Conservation (phyloP, 1,284 basidiomycete species). For the Ganoderma multipileum region DNA sequence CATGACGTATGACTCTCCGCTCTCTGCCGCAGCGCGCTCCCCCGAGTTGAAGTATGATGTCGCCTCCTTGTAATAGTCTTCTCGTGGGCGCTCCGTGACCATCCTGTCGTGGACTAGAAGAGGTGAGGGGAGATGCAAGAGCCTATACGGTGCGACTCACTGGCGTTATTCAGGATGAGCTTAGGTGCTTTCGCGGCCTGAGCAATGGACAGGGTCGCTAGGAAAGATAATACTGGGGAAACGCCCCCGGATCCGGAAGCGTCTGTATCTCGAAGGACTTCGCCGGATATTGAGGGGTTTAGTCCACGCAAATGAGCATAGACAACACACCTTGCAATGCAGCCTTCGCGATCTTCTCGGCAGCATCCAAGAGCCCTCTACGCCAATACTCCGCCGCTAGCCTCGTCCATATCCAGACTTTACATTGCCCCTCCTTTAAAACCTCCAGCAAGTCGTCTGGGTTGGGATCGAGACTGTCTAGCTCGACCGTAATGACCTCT, state of each 20-base stretch:
- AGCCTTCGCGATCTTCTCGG: constrained; percentile 69
- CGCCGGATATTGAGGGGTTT: not conserved
- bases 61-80: constrained; percentile 73
- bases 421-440: constrained; percentile 72
- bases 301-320: not conserved
- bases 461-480: constrained; percentile 78
- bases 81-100: constrained; percentile 66
- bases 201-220: constrained; percentile 85
- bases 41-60: constrained; percentile 74
- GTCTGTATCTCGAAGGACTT: constrained; percentile 64
- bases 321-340: constrained; percentile 65
- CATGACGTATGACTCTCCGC: constrained; percentile 52
- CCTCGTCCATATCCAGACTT: constrained; percentile 76
- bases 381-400: constrained; percentile 83
- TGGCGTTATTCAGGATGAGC: constrained; percentile 71
- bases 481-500: constrained; percentile 81
- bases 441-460: constrained; percentile 77
- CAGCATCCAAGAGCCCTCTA: constrained; percentile 68
- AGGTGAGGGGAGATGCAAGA: not conserved
- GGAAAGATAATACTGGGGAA: constrained; percentile 76
- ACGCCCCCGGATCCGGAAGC: constrained; percentile 46
- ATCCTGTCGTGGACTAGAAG: constrained; percentile 63
- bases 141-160: constrained; percentile 51
- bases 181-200: constrained; percentile 85
- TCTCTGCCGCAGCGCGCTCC: constrained; percentile 58